Conservation (phyloP, 441 rosid genomes). For the Kokia cookei region DNA sequence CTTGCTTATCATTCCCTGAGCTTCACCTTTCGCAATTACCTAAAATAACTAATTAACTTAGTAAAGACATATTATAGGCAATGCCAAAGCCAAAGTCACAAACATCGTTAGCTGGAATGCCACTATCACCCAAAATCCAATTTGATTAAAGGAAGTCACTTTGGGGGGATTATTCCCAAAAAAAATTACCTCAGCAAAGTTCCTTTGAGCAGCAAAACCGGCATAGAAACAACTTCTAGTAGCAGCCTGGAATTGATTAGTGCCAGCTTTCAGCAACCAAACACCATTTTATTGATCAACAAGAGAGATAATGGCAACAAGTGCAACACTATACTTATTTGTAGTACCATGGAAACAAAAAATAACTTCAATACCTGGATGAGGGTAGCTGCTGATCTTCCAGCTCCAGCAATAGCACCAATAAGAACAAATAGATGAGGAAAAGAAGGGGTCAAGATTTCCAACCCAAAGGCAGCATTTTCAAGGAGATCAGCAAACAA, state of each 20-base stretch:
- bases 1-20: conserved; percentile 99
- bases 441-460: conserved; percentile 87
- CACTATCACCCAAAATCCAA: neutral
- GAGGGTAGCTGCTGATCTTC: conserved; percentile 89
- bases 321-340: neutral
- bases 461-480: conserved; percentile 87
- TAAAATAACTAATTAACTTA: conserved; percentile 20
- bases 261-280: neutral
- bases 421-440: conserved; percentile 73
- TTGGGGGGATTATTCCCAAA: neutral
- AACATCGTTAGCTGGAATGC: neutral
- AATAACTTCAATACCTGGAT: conserved; percentile 40
- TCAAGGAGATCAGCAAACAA: conserved; percentile 93
- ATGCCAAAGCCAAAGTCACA: conserved; percentile 1
- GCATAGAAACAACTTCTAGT: conserved; percentile 95
- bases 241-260: conserved; percentile 54
- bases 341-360: neutral
- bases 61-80: neutral
- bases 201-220: conserved; percentile 98
- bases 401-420: conserved; percentile 93
- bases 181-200: conserved; percentile 85
- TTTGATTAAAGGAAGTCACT: neutral
- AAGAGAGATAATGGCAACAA: neutral
- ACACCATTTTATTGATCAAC: neutral
- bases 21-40: conserved; percentile 99